phyloP scores from a whole-genome alignment of 2,329 filamentous ascomycete species.

The Grosmannia penicillata region DNA sequence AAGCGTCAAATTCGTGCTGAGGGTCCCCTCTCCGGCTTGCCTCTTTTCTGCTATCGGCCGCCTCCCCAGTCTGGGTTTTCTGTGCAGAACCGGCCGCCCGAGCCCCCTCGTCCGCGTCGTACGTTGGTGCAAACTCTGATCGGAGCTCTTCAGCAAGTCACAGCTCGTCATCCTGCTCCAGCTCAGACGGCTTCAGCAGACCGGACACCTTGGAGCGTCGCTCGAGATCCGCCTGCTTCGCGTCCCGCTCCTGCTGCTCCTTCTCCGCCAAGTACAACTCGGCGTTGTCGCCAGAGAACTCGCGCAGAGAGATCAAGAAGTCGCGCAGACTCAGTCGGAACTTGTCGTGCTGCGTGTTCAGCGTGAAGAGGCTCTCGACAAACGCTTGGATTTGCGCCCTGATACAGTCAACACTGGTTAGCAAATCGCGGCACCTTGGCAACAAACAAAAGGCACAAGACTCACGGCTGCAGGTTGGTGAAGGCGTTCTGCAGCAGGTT shows the following conservation, averaged over 20 bases:
- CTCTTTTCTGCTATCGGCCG: not conserved
- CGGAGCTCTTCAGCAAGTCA: conserved; percentile 66
- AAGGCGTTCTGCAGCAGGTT: conserved; percentile 80
- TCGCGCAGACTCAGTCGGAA: conserved; percentile 95
- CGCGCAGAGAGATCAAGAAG: conserved; percentile 93
- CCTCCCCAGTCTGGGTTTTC: not conserved
- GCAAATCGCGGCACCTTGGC: not conserved
- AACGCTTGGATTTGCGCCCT: conserved; percentile 73
- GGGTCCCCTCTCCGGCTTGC: not conserved
- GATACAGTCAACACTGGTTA: not conserved
- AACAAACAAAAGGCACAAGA: conserved; percentile 11
- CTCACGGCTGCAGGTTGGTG: conserved; percentile 79
- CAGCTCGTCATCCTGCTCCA: conserved; percentile 76
- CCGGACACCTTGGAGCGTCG: conserved; percentile 90
- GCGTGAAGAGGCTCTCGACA: conserved; percentile 74
- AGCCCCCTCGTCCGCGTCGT: conserved; percentile 9
- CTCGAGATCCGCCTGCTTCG: conserved; percentile 78
- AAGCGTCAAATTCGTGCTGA: conserved; percentile 6
- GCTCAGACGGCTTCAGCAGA: conserved; percentile 90
- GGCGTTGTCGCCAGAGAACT: conserved; percentile 89
- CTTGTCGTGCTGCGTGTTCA: conserved; percentile 78
- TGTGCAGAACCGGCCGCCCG: not conserved
- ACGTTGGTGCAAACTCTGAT: conserved; percentile 38
- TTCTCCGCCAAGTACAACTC: conserved; percentile 91
- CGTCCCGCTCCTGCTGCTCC: conserved; percentile 77